Evolutionary conservation across 192 early-diverging fungal species (phyloP), one percentile per base, ranked within the genome.

Genomic region (Gaertneriomyces semiglobifer): DNA sequence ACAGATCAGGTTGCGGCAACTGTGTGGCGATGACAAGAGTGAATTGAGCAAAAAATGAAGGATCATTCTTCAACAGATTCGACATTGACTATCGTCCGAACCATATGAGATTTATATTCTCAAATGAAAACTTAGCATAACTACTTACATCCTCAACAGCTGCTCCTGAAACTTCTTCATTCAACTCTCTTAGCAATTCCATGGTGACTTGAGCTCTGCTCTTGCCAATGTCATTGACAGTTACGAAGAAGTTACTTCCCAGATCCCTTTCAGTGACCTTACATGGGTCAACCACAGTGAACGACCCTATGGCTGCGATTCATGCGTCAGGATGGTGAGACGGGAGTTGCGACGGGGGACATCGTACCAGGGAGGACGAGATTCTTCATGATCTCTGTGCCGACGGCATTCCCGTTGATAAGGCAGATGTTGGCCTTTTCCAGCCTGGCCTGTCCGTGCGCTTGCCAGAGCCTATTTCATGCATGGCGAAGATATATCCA

Each of bases 181-280:
- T 99, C 53, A 99, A 74, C 74, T 95, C 93, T 50, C 75, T 69
- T 7, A 99, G 83, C 33, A 89, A 77, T 33, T 84, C 80, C 5
- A 78, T 74, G 6, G 88, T 81, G 19, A 70, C 66, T 66, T 90
- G 58, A 1, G 91, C 89, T 42, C 90, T 81, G 33, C 79, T 71
- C 65, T 83, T 72, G 9, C 92, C 93, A 10, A 89, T 68, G 46
- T 80, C 79, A 5, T 76, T 77, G 8, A 72, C 44, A 40, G 84
- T 86, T n/a, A 99, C 77, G 69, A 99, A 99, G 74, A 99, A 99
- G 77, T 96, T 98, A 73, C 78, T 89, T 40, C 88, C 90, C 46
- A 89, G 76, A 60, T 95, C 94, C 25, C 76, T 59, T 38, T 83
- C 83, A 6, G 77, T 73, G 5, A 95, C 91, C 3, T 62, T 52